Base-by-base conservation (phyloP, 306 rosid species). In the Rosa multiflora region DNA sequence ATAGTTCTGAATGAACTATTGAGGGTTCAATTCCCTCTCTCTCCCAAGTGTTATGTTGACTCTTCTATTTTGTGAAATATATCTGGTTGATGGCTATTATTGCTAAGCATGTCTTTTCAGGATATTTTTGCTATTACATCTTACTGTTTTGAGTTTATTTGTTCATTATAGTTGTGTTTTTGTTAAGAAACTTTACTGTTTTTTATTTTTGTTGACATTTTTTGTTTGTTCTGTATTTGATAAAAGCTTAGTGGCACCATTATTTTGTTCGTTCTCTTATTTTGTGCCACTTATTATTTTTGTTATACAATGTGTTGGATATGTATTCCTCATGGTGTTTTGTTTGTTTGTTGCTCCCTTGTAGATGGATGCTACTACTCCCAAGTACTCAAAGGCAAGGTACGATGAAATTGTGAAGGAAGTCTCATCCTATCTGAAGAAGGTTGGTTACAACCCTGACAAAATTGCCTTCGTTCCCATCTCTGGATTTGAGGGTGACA, bases 21-120 rank as follows among this genome's bases (percentile, higher is more conserved):
- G 85, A 77, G 85, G 85, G 85, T 82, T 79, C 85, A 43, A 82
- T 52, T 82, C 85, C 85, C 85, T 78, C 85, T 82, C 82, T 82
- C 85, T 82, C 70, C 85, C 39, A 18, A 14, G 0, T 26, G 2
- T 44, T 46, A 5, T 15, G 59, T 18, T 52, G 8, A 6, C 52
- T 48, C 52, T 12, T 3, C 1, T 48, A 4, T 4, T 14, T 52
- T 13, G 56, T 14, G 59, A 52, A 52, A 52, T 6, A 18, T 18
- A 52, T 52, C 7, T 17, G 15, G 4, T 17, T 52, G 58, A 10
- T 32, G 37, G 37, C 10, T 47, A 10, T 47, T 47, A 12, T 11
- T 47, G 49, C 13, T 46, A 2, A 40, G 49, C 10, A 46, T 8
- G 3, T 46, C 0, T 46, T 46, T 10, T 46, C 0, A 46, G 49